Evolutionary conservation across 495 filamentous ascomycete species (phyloP), one percentile per base, ranked within the genome.

Genomic region (Penicillium canescens): DNA sequence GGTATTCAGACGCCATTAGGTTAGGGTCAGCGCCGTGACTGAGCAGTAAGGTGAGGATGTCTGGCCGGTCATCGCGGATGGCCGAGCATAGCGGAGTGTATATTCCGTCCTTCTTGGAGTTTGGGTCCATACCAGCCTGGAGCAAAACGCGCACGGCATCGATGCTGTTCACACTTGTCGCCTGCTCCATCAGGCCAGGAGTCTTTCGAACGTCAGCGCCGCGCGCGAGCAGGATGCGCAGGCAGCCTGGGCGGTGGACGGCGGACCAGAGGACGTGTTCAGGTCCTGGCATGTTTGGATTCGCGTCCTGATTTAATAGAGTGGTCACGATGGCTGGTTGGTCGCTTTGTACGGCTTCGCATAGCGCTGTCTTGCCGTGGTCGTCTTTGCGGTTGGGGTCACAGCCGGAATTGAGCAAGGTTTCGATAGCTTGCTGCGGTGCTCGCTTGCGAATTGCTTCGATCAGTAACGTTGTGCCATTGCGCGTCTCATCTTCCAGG

Each of bases 51-150:
- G 71, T 53, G 10, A 85, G 67, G 42, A 85, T 78, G 55, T 80
- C 75, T 13, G 67, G 46, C 28, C 75, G 68, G 48, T 82, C 73
- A 48, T 82, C 77, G 26, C 80, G 76, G 57, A 83, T 82, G 12
- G 80, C 70, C 2, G 81, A 80, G 65, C 77, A 82, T 0, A 84
- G 65, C 0, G 81, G 81, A 4, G 81, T 82, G 60, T 81, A 82
- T 44, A 77, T 73, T 28, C 79, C 79, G 50, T 82, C 77, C 54
- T 82, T 85, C 60, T 79, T 79, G 28, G 68, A 61, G 54, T 83
- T 79, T 4, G 77, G 77, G 39, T 78, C 73, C 28, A 78, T 74
- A 5, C 78, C 76, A 14, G 73, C 73, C 24, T 78, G 40, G 5
- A 69, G 61, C 9, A 85, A 66, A n/a, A 82, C 67, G 6, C 64